A percentile compares a stretch with the other conserved stretches of the same genome.
Evolutionary conservation across 2,329 filamentous ascomycete species (phyloP).

Genomic region (Ophiostoma himal-ulmi): DNA sequence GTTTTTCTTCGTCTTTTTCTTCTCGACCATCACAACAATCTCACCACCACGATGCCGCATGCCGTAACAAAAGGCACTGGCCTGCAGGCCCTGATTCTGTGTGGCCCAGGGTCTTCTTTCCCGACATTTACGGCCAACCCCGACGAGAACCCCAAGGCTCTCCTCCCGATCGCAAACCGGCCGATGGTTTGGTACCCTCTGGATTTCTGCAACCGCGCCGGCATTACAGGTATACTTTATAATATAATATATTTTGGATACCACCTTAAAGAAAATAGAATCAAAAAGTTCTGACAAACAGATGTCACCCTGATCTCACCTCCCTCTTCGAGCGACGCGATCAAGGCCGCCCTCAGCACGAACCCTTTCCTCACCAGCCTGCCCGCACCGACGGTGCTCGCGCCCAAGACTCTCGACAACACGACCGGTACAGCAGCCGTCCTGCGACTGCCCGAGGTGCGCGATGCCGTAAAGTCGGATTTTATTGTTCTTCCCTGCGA

Average conservation of each 20-base stretch:
- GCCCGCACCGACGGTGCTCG: constrained; percentile 67
- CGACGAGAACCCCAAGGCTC: constrained; percentile 73
- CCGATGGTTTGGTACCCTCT: constrained; percentile 89
- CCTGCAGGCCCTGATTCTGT: constrained; percentile 77
- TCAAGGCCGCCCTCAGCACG: constrained; percentile 65
- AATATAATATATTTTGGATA: neutral
- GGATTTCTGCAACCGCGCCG: constrained; percentile 77
- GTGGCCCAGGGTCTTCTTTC: constrained; percentile 74
- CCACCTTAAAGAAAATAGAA: neutral
- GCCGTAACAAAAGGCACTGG: constrained; percentile 63
- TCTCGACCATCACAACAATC: neutral
- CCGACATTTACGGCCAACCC: constrained; percentile 77
- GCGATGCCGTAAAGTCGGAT: constrained; percentile 70
- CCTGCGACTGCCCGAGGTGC: constrained; percentile 75
- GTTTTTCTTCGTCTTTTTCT: neutral
- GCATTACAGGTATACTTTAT: constrained; percentile 57
- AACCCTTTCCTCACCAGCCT: constrained; percentile 72
- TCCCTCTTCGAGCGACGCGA: constrained; percentile 59
- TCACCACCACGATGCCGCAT: constrained; percentile 59
- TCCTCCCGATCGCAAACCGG: constrained; percentile 75
- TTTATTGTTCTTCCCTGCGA: constrained; percentile 92
- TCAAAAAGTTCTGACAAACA: constrained; percentile 29
- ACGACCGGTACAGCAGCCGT: constrained; percentile 88
- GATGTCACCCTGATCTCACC: constrained; percentile 59
- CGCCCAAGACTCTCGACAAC: constrained; percentile 68